Evolutionary conservation across 2,329 filamentous ascomycete genomes (phyloP).

Genomic region (Torrubiella hemipterigena): DNA sequence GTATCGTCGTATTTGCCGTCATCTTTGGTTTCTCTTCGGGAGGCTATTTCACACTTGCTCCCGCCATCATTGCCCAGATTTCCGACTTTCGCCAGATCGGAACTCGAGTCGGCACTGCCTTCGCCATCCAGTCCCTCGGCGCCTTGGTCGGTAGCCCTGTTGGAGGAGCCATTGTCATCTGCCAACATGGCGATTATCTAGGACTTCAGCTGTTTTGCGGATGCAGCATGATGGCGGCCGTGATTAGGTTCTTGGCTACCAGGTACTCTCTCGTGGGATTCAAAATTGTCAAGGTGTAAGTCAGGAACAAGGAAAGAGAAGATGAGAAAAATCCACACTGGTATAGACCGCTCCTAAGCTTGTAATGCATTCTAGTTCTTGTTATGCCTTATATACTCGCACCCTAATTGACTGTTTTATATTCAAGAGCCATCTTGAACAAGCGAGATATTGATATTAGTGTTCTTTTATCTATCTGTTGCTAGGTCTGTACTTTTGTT

Average conservation of each 20-base stretch:
- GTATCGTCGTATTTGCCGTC: conserved; percentile 52
- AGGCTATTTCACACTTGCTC: conserved; percentile 49
- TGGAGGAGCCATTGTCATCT: conserved; percentile 46
- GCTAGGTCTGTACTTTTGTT: too few relatives aligned
- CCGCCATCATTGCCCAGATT: conserved; percentile 57
- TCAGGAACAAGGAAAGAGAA: too few relatives aligned
- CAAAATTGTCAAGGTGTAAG: conserved; percentile 20
- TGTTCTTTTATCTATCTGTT: too few relatives aligned
- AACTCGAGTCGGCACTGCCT: conserved; percentile 51
- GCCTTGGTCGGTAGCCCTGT: conserved; percentile 58
- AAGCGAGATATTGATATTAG: too few relatives aligned
- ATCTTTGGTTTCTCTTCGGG: conserved; percentile 61
- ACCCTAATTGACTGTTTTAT: too few relatives aligned
- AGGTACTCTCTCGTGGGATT: conserved; percentile 23
- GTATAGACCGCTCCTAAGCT: too few relatives aligned
- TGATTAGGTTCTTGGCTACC: conserved; percentile 16
- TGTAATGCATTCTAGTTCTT: too few relatives aligned
- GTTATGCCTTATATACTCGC: too few relatives aligned
- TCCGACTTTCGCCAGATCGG: conserved; percentile 59
- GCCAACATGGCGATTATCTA: conserved; percentile 39
- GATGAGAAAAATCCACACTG: too few relatives aligned
- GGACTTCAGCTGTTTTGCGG: conserved; percentile 57
- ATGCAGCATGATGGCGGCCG: conserved; percentile 26
- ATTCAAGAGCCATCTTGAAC: too few relatives aligned
- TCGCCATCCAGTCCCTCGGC: conserved; percentile 49